These are phyloP conservation scores for Calcarisporium arbuscula DNA, from an alignment of 2,329 filamentous ascomycete species.

Conservation along the genomic window DNA sequence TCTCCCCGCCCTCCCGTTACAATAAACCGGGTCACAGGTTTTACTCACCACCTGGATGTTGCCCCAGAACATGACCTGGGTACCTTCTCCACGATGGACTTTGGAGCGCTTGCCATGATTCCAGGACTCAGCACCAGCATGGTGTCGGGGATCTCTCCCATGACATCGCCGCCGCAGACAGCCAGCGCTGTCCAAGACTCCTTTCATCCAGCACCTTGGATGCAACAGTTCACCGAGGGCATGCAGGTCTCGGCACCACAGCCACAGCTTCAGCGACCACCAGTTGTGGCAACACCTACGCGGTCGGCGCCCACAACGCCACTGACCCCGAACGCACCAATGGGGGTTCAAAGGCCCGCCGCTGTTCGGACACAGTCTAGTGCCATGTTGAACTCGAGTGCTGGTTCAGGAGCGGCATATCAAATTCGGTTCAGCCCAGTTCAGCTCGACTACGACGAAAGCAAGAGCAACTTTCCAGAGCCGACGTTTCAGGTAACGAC, in stretches of 20 bases:
- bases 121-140: conserved; percentile 31
- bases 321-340: conserved; percentile 10
- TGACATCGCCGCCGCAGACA: conserved; percentile 26
- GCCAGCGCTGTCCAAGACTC: conserved; percentile 18
- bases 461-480: conserved; percentile 35
- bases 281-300: conserved; percentile 23
- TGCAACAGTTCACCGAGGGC: conserved; percentile 23
- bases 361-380: conserved; percentile 2
- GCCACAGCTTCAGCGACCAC: too few relatives aligned
- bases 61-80: conserved; percentile 33
- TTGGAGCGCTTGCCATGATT: conserved; percentile 39
- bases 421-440: conserved; percentile 44
- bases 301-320: conserved; percentile 21
- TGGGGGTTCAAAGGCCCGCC: conserved; percentile 4
- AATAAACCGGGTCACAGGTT: conserved; percentile 44
- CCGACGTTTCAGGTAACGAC: conserved; percentile 44
- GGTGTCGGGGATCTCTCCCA: conserved; percentile 22
- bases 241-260: conserved; percentile 16
- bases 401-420: too few relatives aligned
- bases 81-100: conserved; percentile 35
- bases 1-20: conserved; percentile 21
- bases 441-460: conserved; percentile 42
- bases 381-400: conserved; percentile 3
- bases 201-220: conserved; percentile 31
- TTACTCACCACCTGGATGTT: conserved; percentile 40